Evolutionary conservation across 129 eudicot species (phyloP).

Genomic region (Chrysanthemum makinoi): DNA sequence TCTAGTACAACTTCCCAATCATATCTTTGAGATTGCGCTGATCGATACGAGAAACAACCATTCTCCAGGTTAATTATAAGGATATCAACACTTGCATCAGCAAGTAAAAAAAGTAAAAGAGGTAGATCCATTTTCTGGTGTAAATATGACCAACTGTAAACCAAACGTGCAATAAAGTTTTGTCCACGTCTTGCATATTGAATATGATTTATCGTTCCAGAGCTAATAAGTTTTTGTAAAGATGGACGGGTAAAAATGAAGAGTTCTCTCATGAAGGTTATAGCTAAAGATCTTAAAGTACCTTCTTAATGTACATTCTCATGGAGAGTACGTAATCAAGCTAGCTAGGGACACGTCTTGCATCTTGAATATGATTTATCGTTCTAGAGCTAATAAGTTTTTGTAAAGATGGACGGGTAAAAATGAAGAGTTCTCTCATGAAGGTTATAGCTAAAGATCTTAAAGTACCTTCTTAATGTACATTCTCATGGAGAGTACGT

Average conservation of each 20-base stretch:
- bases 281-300: too few relatives aligned
- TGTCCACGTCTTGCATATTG: background rate
- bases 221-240: slow-evolving; percentile 6
- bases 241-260: too few relatives aligned
- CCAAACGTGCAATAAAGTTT: slow-evolving; percentile 4
- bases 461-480: too few relatives aligned
- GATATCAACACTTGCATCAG: slow-evolving; percentile 25
- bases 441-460: too few relatives aligned
- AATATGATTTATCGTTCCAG: background rate
- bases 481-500: too few relatives aligned
- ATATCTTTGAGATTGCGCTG: slow-evolving; percentile 34
- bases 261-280: too few relatives aligned
- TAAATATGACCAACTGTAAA: background rate
- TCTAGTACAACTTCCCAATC: slow-evolving; percentile 37
- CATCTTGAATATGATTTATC: background rate
- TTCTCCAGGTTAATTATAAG: slow-evolving; percentile 23
- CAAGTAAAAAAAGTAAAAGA: slow-evolving; percentile 8
- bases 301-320: too few relatives aligned
- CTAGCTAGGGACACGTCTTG: too few relatives aligned
- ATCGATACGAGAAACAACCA: slow-evolving; percentile 14
- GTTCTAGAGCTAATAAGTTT: slow-evolving; percentile 1
- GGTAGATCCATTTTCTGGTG: background rate
- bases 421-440: too few relatives aligned
- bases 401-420: background rate
- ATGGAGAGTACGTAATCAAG: too few relatives aligned